phyloP scores from a whole-genome alignment of 1,284 basidiomycete genomes.

The Earliella scabrosa region DNA sequence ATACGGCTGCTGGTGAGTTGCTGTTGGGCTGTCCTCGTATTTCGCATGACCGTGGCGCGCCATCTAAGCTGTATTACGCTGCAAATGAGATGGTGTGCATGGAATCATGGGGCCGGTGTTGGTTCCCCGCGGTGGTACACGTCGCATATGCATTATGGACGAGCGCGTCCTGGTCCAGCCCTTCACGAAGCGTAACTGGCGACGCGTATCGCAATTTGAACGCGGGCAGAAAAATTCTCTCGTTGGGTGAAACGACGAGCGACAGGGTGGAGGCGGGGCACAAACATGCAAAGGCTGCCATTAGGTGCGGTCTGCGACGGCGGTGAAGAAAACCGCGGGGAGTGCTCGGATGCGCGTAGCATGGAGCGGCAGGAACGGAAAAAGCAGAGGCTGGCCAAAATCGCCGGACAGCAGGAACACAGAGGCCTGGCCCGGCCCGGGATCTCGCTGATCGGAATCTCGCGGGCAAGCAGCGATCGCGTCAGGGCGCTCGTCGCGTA shows the following conservation, averaged over 20 bases:
- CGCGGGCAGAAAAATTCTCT: too few species aligned
- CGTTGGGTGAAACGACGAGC: too few species aligned
- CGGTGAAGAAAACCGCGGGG: neutral
- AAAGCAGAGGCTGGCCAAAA: neutral
- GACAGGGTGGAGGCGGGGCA: neutral
- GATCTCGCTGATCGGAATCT: neutral
- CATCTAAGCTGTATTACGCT: too few species aligned
- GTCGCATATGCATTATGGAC: neutral
- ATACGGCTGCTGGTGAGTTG: neutral
- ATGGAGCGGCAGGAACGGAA: neutral
- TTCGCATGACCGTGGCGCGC: neutral
- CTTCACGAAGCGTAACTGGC: too few species aligned
- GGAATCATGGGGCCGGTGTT: neutral
- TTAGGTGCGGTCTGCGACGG: neutral
- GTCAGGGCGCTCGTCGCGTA: neutral
- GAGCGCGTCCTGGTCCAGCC: neutral
- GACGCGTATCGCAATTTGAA: too few species aligned
- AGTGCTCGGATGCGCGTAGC: too few species aligned
- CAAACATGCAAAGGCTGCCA: neutral
- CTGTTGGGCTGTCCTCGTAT: neutral
- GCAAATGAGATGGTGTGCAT: neutral
- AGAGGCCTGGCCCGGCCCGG: neutral
- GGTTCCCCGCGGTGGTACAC: neutral
- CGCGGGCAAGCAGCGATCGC: neutral
- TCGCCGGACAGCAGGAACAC: neutral